A percentile compares a stretch with the other conserved stretches of the same genome.
phyloP scores from a whole-genome alignment of 768 basidiomycete genomes.

The Lactarius sp. region DNA sequence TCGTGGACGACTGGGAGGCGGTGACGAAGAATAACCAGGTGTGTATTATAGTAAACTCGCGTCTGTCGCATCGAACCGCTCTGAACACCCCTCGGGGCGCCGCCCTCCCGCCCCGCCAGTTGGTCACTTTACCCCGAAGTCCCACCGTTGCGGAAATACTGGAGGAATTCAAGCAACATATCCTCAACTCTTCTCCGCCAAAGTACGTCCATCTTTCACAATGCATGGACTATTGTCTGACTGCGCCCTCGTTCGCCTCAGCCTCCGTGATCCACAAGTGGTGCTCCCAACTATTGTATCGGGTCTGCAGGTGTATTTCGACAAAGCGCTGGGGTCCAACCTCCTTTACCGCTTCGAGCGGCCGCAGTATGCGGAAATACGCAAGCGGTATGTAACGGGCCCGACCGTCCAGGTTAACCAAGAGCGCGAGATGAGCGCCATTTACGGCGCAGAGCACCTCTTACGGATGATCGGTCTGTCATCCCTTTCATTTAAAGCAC shows the following conservation, averaged over 20 bases:
- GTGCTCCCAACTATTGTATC: slow-evolving; percentile 77
- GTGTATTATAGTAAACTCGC: slow-evolving; percentile 23
- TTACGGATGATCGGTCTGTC: slow-evolving; percentile 82
- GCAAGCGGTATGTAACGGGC: slow-evolving; percentile 69
- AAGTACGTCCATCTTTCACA: slow-evolving; percentile 36
- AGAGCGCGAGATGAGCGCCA: slow-evolving; percentile 81
- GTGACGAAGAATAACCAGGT: slow-evolving; percentile 95
- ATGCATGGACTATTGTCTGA: background rate
- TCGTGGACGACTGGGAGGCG: slow-evolving; percentile 98
- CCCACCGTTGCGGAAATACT: slow-evolving; percentile 78
- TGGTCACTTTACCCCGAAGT: slow-evolving; percentile 75
- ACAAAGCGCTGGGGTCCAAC: slow-evolving; percentile 83
- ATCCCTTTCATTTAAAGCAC: background rate
- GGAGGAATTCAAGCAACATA: slow-evolving; percentile 67
- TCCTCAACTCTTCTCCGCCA: slow-evolving; percentile 43
- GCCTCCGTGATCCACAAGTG: slow-evolving; percentile 62
- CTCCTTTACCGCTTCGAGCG: slow-evolving; percentile 94
- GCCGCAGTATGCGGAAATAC: slow-evolving; percentile 81
- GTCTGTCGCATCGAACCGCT: background rate
- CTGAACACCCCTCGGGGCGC: background rate
- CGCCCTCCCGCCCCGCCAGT: slow-evolving; percentile 39
- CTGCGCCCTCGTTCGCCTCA: slow-evolving; percentile 28
- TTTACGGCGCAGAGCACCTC: slow-evolving; percentile 95
- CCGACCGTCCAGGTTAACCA: slow-evolving; percentile 58
- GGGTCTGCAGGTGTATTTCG: slow-evolving; percentile 88